Percentiles rank a stretch among this genome's conserved stretches.
These are phyloP conservation scores for Fusarium fracticaudum DNA, from an alignment of 2,329 filamentous ascomycete species.

Conservation along the genomic window DNA sequence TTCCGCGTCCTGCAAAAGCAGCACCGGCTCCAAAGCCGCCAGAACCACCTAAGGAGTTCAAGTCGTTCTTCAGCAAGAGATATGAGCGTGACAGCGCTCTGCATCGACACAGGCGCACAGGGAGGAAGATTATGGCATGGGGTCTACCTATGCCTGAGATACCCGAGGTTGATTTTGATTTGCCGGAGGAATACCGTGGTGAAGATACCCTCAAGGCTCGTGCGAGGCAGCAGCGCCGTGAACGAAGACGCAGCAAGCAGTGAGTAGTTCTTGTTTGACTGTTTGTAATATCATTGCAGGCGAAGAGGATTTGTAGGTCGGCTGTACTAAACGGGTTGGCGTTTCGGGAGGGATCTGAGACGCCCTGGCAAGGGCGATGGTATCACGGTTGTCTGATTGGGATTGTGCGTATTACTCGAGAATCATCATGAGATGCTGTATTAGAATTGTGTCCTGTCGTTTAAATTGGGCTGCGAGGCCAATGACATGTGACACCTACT, in stretches of 20 bases:
- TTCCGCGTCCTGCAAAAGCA: slow-evolving; percentile 36
- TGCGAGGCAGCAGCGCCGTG: slow-evolving; percentile 70
- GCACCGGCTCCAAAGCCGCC: slow-evolving; percentile 46
- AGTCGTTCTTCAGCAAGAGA: slow-evolving; percentile 85
- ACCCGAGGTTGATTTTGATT: slow-evolving; percentile 74
- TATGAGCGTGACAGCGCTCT: slow-evolving; percentile 83
- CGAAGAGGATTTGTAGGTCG: slow-evolving; percentile 15
- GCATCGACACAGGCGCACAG: slow-evolving; percentile 74
- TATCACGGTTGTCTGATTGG: slow-evolving; percentile 3
- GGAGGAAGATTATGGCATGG: slow-evolving; percentile 80
- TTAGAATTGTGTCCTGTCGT: slow-evolving; percentile 2
- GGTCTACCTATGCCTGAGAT: slow-evolving; percentile 82
- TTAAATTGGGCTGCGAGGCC: background rate
- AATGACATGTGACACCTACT: slow-evolving; percentile 1
- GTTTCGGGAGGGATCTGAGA: slow-evolving; percentile 30
- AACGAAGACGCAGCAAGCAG: slow-evolving; percentile 62
- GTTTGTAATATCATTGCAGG: slow-evolving; percentile 33
- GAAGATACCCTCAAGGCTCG: slow-evolving; percentile 65
- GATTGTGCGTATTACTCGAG: slow-evolving; percentile 11
- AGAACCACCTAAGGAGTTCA: slow-evolving; percentile 70
- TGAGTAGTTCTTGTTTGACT: slow-evolving; percentile 39
- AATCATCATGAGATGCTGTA: background rate
- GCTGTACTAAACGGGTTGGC: slow-evolving; percentile 32
- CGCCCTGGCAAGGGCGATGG: slow-evolving; percentile 22
- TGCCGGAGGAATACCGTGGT: slow-evolving; percentile 73